Evolutionary conservation across 257 asterid genomes (phyloP).

Genomic region (Leptodermis oblonga): DNA sequence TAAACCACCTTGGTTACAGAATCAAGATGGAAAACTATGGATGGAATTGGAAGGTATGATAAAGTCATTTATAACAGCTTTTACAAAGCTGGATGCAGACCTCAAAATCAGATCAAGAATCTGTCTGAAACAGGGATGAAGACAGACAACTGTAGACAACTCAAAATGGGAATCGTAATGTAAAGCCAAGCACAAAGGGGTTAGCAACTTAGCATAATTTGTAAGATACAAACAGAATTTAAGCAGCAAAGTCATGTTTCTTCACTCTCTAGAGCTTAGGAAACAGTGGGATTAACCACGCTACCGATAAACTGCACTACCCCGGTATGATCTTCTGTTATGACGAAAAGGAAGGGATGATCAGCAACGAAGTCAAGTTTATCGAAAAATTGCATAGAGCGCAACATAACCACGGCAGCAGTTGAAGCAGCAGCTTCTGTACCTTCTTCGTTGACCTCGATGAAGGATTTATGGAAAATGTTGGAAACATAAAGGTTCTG

Average conservation of each 20-base stretch:
- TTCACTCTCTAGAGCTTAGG: background rate
- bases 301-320: constrained; percentile 31
- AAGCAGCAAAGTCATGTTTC: background rate
- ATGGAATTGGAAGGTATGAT: too few relatives aligned
- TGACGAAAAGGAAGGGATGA: constrained; percentile 37
- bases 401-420: background rate
- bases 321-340: constrained; percentile 36
- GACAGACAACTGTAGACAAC: background rate
- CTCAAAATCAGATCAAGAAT: too few relatives aligned
- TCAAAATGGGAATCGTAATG: background rate
- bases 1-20: too few relatives aligned
- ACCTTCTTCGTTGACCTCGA: constrained; percentile 43
- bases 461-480: constrained; percentile 38
- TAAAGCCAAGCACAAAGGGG: background rate
- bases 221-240: background rate
- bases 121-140: background rate
- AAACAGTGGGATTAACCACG: constrained; percentile 25
- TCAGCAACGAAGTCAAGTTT: constrained; percentile 34
- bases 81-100: too few relatives aligned
- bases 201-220: too few relatives aligned
- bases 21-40: too few relatives aligned
- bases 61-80: too few relatives aligned
- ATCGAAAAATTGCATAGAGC: background rate
- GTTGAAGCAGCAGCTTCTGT: constrained; percentile 44
- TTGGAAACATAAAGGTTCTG: constrained; percentile 27